phyloP scores from a whole-genome alignment of 768 basidiomycete genomes.

The Rhodotorula diobovata region DNA sequence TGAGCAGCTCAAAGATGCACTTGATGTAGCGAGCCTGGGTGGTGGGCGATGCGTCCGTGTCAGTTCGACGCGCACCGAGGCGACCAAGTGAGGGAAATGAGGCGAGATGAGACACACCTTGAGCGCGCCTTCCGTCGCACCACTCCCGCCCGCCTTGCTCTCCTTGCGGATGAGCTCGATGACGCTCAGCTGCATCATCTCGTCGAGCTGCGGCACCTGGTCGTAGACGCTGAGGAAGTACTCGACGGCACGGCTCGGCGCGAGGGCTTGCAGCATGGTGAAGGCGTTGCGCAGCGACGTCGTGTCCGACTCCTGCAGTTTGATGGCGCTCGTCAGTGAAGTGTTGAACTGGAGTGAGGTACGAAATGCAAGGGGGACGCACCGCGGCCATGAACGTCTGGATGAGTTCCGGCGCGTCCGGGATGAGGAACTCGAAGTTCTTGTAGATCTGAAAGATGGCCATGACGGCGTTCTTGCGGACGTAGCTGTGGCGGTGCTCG shows the following conservation, averaged over 20 bases:
- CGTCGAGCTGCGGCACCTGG: slow-evolving; percentile 73
- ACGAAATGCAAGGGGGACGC: slow-evolving; percentile 26
- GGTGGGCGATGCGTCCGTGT: no score
- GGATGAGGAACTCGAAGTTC: slow-evolving; percentile 88
- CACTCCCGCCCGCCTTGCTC: slow-evolving; percentile 56
- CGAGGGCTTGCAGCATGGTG: slow-evolving; percentile 72
- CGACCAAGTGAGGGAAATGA: no score
- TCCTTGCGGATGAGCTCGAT: slow-evolving; percentile 90
- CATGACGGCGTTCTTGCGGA: slow-evolving; percentile 97
- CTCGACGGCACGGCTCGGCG: slow-evolving; percentile 85
- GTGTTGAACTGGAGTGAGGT: no score
- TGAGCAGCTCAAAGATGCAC: slow-evolving; percentile 84
- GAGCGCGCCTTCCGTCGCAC: slow-evolving; percentile 61
- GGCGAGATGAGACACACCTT: slow-evolving; percentile 45
- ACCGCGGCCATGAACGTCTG: slow-evolving; percentile 87
- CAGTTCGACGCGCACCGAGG: neutral
- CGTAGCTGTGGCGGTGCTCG: slow-evolving; percentile 95
- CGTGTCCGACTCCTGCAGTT: slow-evolving; percentile 71
- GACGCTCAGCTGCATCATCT: slow-evolving; percentile 88
- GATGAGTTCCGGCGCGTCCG: slow-evolving; percentile 92
- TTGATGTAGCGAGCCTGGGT: slow-evolving; percentile 74
- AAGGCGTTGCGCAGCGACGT: slow-evolving; percentile 97
- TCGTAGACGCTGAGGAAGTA: slow-evolving; percentile 84
- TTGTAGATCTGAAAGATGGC: slow-evolving; percentile 91
- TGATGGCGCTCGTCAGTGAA: no score